Evolutionary conservation across 2,329 filamentous ascomycete species (phyloP), one percentile per base, ranked within the genome.

Genomic region (Aspergillus sp.): DNA sequence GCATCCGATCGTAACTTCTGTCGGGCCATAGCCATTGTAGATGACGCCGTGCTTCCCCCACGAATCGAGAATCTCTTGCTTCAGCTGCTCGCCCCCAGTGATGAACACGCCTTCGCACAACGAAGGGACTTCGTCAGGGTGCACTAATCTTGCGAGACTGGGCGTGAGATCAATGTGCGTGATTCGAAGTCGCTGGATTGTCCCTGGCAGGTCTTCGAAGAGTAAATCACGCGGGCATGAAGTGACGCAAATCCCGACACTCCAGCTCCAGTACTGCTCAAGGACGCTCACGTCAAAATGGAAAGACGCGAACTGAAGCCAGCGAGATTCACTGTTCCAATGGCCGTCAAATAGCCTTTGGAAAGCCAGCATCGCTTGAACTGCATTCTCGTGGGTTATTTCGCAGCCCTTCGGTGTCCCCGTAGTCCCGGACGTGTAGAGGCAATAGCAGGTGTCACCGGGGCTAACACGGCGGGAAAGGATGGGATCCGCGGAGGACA

Each of bases 201-300:
- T 77, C 1, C 72, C 73, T 1, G 81, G 70, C 11, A 95, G 67
- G 47, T 95, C 85, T 46, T 91, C 84, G 20, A 95, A 78, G 11
- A 30, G 70, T 10, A 95, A 66, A 46, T 95, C 85, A 10, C 46
- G 91, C 84, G 20, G 95, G 78, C 1, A 95, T 22, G 80, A 1
- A 2, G 89, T 81, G 1, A 95, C 72, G 3, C 82, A 80, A 15
- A 95, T 86, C 1, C 86, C 86, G 1, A 91, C 82, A 16, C 81
- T 86, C 88, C 88, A 95, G 36, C 80, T 91, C 86, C 86, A 95
- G 55, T 89, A 95, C 49, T 94, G 88, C 52, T 95, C 88, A 0
- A 95, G 69, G 0, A 95, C 82, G 1, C 84, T 91, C 3, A 95
- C 88, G 48, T 95, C 89, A 40, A 95, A 95, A 56, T 94, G 19